phyloP scores from a whole-genome alignment of 805 yeast species.

The Myxozyma neglecta region DNA sequence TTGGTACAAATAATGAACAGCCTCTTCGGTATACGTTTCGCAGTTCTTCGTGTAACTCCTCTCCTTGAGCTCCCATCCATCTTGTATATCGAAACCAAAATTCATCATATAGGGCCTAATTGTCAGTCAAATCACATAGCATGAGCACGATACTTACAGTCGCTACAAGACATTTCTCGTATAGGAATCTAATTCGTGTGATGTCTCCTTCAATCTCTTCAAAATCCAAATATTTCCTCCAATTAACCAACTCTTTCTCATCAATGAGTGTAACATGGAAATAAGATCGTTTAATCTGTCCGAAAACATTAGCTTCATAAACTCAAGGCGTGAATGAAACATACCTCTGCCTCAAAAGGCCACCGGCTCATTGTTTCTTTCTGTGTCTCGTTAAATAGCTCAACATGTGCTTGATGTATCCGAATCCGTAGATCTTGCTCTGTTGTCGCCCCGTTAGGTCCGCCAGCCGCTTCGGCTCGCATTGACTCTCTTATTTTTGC shows the following conservation, averaged over 20 bases:
- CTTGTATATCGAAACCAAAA: constrained; percentile 70
- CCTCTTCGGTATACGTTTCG: constrained; percentile 56
- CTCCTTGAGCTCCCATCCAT: constrained; percentile 47
- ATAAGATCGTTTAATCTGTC: constrained; percentile 51
- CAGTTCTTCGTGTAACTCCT: constrained; percentile 39
- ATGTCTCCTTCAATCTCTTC: constrained; percentile 45
- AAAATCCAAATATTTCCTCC: constrained; percentile 64
- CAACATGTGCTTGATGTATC: constrained; percentile 48
- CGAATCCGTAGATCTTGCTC: constrained; percentile 45
- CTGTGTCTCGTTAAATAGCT: constrained; percentile 51
- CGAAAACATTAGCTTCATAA: background rate
- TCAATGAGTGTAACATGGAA: constrained; percentile 55
- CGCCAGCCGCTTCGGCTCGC: constrained; percentile 8
- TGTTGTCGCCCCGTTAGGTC: constrained; percentile 39
- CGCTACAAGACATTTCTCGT: constrained; percentile 74
- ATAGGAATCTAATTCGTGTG: constrained; percentile 48
- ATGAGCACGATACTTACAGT: constrained; percentile 13
- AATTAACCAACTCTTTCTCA: constrained; percentile 48
- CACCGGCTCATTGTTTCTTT: constrained; percentile 59
- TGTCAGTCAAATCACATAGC: too few relatives aligned
- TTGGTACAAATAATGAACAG: constrained; percentile 39
- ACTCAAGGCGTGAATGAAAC: background rate
- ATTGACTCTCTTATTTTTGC: constrained; percentile 35
- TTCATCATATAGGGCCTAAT: constrained; percentile 50
- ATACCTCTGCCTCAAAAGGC: constrained; percentile 61